A percentile compares a stretch with the other conserved stretches of the same genome.
These are phyloP conservation scores for Carex arenaria DNA, from an alignment of 202 grass and related monocot genomes.

Conservation along the genomic window DNA sequence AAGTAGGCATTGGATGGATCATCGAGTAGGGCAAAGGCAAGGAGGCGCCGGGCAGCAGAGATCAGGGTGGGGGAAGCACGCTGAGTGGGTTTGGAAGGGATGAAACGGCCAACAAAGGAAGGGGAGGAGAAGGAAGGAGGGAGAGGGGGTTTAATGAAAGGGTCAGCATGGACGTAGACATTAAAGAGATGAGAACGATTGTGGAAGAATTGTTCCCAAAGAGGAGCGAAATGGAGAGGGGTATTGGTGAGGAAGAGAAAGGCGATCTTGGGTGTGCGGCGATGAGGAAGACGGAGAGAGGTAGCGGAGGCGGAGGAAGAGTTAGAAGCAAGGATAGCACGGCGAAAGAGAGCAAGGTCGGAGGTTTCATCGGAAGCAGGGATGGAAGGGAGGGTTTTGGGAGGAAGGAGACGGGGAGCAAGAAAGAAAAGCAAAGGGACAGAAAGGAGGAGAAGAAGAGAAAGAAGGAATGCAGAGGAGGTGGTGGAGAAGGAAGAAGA, in stretches of 20 bases:
- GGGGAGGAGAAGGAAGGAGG: conserved; percentile 41
- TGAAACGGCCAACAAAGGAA: conserved; percentile 64
- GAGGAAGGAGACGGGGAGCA: conserved; percentile 69
- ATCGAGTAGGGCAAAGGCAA: conserved; percentile 64
- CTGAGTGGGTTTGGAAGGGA: conserved; percentile 74
- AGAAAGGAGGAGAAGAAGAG: conserved; percentile 57
- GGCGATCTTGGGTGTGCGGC: conserved; percentile 57
- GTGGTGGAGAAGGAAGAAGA: conserved; percentile 30
- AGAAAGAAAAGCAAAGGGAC: conserved; percentile 73
- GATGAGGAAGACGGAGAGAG: conserved; percentile 46
- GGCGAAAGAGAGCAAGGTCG: conserved; percentile 88
- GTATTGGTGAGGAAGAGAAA: conserved; percentile 90
- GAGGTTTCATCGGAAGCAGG: conserved; percentile 78
- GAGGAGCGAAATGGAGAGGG: conserved; percentile 70
- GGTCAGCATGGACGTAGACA: conserved; percentile 91
- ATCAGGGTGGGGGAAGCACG: conserved; percentile 89
- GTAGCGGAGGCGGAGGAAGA: conserved; percentile 28
- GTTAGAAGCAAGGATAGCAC: conserved; percentile 68
- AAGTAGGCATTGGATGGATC: conserved; percentile 78
- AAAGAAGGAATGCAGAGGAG: conserved; percentile 65
- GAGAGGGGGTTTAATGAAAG: conserved; percentile 43
- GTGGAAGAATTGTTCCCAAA: conserved; percentile 82
- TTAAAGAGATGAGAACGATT: conserved; percentile 59
- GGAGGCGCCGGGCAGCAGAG: conserved; percentile 73
- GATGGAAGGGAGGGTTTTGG: conserved; percentile 85